Evolutionary conservation across 2,329 filamentous ascomycete genomes (phyloP), one percentile per base, ranked within the genome.

Genomic region (Nectriaceae sp.): DNA sequence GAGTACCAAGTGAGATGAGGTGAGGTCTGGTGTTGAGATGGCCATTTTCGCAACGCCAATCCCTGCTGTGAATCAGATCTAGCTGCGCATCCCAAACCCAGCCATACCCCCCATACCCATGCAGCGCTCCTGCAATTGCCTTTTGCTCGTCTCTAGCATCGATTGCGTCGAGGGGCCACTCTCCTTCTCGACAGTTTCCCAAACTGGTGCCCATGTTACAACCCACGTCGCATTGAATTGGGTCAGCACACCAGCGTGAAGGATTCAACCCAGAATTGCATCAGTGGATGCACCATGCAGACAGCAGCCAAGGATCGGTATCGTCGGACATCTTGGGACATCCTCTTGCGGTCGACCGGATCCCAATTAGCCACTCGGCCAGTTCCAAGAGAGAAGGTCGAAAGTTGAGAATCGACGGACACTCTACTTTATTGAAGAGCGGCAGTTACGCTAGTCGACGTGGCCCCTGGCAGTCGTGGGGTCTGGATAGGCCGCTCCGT

Each of bases 1-100:
- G 47, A 53, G 40, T 42, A 40, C 37, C 37, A 44, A 47, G 47
- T 41, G 47, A 47, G 47, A 53, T 53, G 51, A 51, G 44, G 48
- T 47, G 50, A 53, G 41, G 50, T 53, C 44, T 50, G 47, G 44
- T 52, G 42, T 45, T 38, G 44, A 47, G 44, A 46, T n/a, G 19
- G n/a, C 37, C 5, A 21, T 5, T 20, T 8, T 21, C 37, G 5
- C 8, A 19, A 36, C n/a, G 16, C 33, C 33, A 42, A 22, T 42
- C 21, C 24, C 18, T 40, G 36, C 21, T 31, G 38, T 47, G 48
- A 46, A 47, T 53, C 44, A 51, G 47, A 53, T 53, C 51, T 53
- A 37, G 36, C 38, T 46, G 45, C 41, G 41, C 42, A 11, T 39
- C 38, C 40, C 38, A 41, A 21, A 29, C 42, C 45, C 40, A 42